Evolutionary conservation across 2,329 filamentous ascomycete genomes (phyloP).

Genomic region (Claviceps monticola): DNA sequence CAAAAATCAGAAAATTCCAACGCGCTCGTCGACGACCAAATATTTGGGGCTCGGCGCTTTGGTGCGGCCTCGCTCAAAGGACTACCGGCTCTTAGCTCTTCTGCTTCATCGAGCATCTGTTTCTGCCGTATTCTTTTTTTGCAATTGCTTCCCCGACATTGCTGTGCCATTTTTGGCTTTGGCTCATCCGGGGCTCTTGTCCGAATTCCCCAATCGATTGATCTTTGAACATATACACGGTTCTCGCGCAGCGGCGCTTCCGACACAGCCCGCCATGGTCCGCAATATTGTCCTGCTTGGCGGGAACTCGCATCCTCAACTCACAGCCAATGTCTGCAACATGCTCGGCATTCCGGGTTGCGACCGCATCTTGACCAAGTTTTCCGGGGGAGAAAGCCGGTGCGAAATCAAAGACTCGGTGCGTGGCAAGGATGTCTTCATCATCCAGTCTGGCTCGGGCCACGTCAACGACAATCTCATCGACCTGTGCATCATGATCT

Average conservation of each 20-base stretch:
- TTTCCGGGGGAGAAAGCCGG: constrained; percentile 86
- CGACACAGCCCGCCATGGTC: constrained; percentile 48
- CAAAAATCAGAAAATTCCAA: constrained; percentile 4
- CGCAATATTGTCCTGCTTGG: constrained; percentile 90
- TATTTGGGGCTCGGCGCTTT: neutral
- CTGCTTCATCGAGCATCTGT: neutral
- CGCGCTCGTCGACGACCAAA: neutral
- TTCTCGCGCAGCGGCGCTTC: neutral
- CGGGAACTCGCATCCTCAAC: constrained; percentile 79
- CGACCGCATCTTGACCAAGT: constrained; percentile 76
- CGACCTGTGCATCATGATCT: constrained; percentile 94
- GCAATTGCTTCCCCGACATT: neutral
- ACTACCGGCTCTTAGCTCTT: neutral
- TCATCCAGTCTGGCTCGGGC: constrained; percentile 86
- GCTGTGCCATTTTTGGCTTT: neutral
- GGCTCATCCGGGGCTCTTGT: neutral
- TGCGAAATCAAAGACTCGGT: constrained; percentile 96
- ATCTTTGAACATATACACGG: neutral
- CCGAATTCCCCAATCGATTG: neutral
- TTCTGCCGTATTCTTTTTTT: neutral
- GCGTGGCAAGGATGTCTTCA: constrained; percentile 96
- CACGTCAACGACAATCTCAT: constrained; percentile 94
- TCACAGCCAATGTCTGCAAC: constrained; percentile 77
- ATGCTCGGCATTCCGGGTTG: constrained; percentile 77
- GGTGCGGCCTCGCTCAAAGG: constrained; percentile 2